Evolutionary conservation across 164 flowering plant species (phyloP).

Genomic region (Annona squamosa): DNA sequence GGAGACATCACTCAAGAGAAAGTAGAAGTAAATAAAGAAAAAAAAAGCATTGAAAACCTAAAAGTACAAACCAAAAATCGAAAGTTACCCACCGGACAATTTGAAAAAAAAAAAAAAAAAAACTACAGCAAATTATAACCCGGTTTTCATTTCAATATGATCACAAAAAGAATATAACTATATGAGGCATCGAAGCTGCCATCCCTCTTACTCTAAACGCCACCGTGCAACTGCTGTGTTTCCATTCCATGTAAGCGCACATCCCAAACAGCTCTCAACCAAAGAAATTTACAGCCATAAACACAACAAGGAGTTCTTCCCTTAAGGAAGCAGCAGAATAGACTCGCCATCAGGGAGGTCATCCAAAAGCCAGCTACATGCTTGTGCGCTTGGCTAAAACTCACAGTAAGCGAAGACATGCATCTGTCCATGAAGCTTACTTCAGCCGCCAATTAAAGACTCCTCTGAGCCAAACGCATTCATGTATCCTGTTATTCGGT

Average conservation of each 20-base stretch:
- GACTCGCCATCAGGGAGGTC: too few species aligned
- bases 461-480: too few species aligned
- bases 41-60: too few species aligned
- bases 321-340: too few species aligned
- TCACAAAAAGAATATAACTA: conserved; percentile 7
- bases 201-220: conserved; percentile 17
- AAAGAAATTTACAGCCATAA: conserved; percentile 16
- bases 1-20: too few species aligned
- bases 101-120: neutral
- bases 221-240: conserved; percentile 8
- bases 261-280: conserved; percentile 7
- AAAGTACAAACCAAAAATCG: neutral
- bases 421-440: too few species aligned
- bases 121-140: neutral
- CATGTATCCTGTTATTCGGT: too few species aligned
- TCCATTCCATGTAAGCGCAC: conserved; percentile 9
- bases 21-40: too few species aligned
- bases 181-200: conserved; percentile 8
- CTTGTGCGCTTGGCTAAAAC: too few species aligned
- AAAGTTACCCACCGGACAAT: neutral
- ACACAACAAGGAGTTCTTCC: neutral
- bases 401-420: too few species aligned
- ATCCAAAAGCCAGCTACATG: too few species aligned
- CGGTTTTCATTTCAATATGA: neutral
- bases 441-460: too few species aligned